Base-by-base conservation (phyloP, 345 rosid genomes). In the Abelmoschus esculentus region DNA sequence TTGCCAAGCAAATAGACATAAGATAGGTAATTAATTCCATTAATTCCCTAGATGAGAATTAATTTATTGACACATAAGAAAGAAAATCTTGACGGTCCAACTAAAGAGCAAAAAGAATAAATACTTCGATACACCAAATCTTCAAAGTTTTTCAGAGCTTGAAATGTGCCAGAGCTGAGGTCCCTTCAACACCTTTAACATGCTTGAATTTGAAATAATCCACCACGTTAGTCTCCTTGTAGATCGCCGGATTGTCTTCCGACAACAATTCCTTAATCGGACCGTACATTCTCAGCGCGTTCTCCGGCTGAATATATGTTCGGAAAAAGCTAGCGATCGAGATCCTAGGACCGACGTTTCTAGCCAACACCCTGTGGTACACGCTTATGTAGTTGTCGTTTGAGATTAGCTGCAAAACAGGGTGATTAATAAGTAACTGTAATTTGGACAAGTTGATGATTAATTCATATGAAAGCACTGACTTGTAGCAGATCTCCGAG, bases 401-500 rank as follows among this genome's bases (percentile, higher is more conserved):
- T 11, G 86, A 73, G 18, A 83, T 70, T 47, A 85, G 80, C 88
- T 83, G 78, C 40, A 26, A 56, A 22, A 76, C n/a, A 7, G 50
- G 14, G 14, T 58, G 18, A 70, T 63, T 36, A 69, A 73, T 36
- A 36, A 36, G 7, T 11, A 26, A 22, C 67, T 67, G 69, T 56
- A 68, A 52, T 28, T 59, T 6, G 32, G 40, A 11, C 29, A 54
- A 54, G 59, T 2, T n/a, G n/a, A n/a, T 54, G 13, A 42, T 42
- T 8, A 42, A 38, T 13, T 3, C 0, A 14, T 18, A 9, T 1
- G 4, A 10, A 9, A 6, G 1, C 11, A 32, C 75, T 67, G 80
- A 80, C 88, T 81, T 84, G 86, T 32, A 84, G 73, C 26, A 84
- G 56, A 70, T 84, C 88, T n/a, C 88, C 88, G 0, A 82, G 68